Evolutionary conservation across 148 eudicot species (phyloP), one percentile per base, ranked within the genome.

Genomic region (Amaranthus cruentus): DNA sequence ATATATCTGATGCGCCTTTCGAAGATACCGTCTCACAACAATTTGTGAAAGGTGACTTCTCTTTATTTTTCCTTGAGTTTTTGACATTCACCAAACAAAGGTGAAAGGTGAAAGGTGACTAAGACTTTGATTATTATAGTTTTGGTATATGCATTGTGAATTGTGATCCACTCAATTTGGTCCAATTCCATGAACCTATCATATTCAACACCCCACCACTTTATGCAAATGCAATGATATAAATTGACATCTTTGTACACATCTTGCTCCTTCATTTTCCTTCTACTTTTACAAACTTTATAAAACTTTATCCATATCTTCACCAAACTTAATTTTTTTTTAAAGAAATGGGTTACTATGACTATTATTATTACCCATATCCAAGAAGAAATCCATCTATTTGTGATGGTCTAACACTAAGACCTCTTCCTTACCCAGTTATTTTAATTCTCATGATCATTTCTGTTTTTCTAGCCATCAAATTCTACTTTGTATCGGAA

Each of bases 341-440:
- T 28, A 57, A 9, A 3, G 54, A 3, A 56, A 72, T 80, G 68
- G 75, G 44, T 46, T 64, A 60, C 62, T 53, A 75, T 47, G 44
- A 57, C 57, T 65, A 75, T 21, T 53, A 50, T 47, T 55, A 63
- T 57, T 2, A 57, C 10, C 7, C 68, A 67, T 73, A 79, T 13
- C 59, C 58, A 7, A 80, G 79, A 71, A 71, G 75, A 75, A 51
- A 28, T 15, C 82, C 82, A n/a, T 84, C 93, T 1, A 72, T 92
- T 59, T 72, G 85, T 7, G 93, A 90, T 64, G 88, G 76, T 2
- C 84, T 93, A 14, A 79, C 92, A 2, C 78, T 91, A 11, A 86
- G 82, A 55, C 97, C 97, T 42, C 79, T 89, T 3, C 98, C 97
- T 12, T 89, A 87, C 74, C 96, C 90, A 63, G 89, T 89, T 38